Evolutionary conservation across 2,329 filamentous ascomycete species (phyloP).

Genomic region (Sporothrix variecibatus): DNA sequence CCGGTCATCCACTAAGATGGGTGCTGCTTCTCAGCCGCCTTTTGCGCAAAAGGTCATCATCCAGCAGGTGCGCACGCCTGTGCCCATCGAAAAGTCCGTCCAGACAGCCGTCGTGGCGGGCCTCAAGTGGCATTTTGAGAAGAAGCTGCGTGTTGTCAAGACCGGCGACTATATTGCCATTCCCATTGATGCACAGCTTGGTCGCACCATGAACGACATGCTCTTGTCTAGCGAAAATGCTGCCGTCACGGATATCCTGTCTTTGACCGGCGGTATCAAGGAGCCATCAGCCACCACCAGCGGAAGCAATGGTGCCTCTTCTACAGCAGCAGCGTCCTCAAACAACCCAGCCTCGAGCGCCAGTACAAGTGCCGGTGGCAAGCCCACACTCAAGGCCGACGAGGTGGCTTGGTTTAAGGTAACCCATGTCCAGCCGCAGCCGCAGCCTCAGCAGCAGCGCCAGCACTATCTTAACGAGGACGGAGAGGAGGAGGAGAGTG

Average conservation of each 20-base stretch:
- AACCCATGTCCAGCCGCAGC: slow-evolving; percentile 66
- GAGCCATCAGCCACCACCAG: not conserved
- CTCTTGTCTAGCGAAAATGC: slow-evolving; percentile 57
- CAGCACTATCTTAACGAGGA: slow-evolving; percentile 49
- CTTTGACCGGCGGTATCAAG: slow-evolving; percentile 48
- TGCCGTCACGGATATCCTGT: slow-evolving; percentile 71
- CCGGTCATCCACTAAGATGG: slow-evolving; percentile 55
- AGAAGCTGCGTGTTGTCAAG: slow-evolving; percentile 77
- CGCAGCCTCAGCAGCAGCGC: slow-evolving; percentile 34
- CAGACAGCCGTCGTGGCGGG: slow-evolving; percentile 85
- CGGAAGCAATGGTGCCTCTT: slow-evolving; percentile 34
- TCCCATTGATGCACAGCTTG: slow-evolving; percentile 82
- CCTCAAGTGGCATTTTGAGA: slow-evolving; percentile 85
- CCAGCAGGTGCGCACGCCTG: slow-evolving; percentile 83
- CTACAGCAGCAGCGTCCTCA: slow-evolving; percentile 24
- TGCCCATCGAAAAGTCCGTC: slow-evolving; percentile 80
- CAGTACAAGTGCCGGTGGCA: not conserved
- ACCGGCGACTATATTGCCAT: slow-evolving; percentile 87
- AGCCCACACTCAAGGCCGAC: slow-evolving; percentile 44
- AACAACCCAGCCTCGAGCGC: not conserved
- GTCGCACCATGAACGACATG: slow-evolving; percentile 75
- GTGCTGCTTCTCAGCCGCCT: slow-evolving; percentile 57
- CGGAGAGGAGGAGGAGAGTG: slow-evolving; percentile 64
- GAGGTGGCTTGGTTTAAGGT: slow-evolving; percentile 92
- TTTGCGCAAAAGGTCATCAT: slow-evolving; percentile 77